These are phyloP conservation scores for Kwoniella dendrophila DNA, from an alignment of 768 basidiomycete species.

Conservation along the genomic window DNA sequence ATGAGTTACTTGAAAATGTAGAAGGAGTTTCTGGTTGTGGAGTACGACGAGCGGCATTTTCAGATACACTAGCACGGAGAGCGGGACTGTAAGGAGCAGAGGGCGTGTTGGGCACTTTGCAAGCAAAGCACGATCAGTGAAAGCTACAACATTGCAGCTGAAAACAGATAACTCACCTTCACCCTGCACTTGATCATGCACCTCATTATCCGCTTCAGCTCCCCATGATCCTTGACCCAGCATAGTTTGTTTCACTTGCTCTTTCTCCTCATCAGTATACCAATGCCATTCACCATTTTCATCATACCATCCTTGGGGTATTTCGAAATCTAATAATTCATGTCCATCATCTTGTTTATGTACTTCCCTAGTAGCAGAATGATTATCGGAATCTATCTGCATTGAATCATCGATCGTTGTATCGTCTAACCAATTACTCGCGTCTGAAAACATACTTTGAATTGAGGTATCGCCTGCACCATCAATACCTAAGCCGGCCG, in stretches of 20 bases:
- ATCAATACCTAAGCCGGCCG: conserved; percentile 22
- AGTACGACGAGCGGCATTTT: conserved; percentile 48
- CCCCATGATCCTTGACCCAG: conserved; percentile 13
- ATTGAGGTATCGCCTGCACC: conserved; percentile 23
- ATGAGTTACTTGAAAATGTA: conserved; percentile 14
- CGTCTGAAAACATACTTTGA: conserved; percentile 33
- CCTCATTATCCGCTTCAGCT: not conserved
- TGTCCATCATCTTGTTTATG: conserved; percentile 30
- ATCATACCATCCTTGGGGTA: conserved; percentile 55
- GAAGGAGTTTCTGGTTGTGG: conserved; percentile 35
- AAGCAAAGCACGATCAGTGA: not conserved
- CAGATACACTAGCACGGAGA: conserved; percentile 22
- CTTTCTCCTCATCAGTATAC: conserved; percentile 53
- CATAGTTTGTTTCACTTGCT: conserved; percentile 39
- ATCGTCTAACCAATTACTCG: conserved; percentile 43
- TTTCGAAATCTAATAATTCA: conserved; percentile 35
- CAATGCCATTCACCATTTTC: conserved; percentile 50
- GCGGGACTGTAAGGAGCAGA: conserved; percentile 12
- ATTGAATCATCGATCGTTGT: conserved; percentile 38
- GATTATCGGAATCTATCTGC: conserved; percentile 1
- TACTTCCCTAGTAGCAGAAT: not conserved
- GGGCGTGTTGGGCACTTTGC: conserved; percentile 2
- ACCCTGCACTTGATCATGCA: not conserved
- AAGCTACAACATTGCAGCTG: not conserved
- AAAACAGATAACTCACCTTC: conserved; percentile 10